Evolutionary conservation across 1,284 basidiomycete species (phyloP).

Genomic region (Apiotrichum gracile): DNA sequence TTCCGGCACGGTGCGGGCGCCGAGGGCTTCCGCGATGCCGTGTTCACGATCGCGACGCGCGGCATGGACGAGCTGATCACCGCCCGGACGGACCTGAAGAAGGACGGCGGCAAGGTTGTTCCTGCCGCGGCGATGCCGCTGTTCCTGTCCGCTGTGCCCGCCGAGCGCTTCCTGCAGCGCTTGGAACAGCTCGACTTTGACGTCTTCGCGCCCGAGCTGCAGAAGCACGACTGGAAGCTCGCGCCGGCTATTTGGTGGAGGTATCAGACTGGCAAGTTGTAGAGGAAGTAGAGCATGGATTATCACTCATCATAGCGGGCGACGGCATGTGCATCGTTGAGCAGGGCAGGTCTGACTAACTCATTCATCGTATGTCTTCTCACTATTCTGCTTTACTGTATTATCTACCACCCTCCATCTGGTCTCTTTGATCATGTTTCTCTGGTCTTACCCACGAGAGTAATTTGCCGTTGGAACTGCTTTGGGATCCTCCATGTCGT

Average conservation of each 20-base stretch:
- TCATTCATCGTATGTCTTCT: too few species aligned
- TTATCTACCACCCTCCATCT: too few species aligned
- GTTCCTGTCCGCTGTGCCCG: conserved; percentile 73
- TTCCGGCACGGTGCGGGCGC: conserved; percentile 65
- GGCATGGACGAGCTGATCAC: conserved; percentile 88
- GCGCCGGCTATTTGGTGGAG: conserved; percentile 78
- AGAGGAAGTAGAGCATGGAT: background rate
- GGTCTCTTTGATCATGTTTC: too few species aligned
- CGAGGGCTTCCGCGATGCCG: conserved; percentile 54
- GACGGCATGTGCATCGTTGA: too few species aligned
- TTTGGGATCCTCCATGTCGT: too few species aligned
- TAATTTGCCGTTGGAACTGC: too few species aligned
- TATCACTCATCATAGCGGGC: too few species aligned
- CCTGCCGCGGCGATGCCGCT: conserved; percentile 65
- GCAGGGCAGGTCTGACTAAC: too few species aligned
- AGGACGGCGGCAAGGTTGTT: conserved; percentile 56
- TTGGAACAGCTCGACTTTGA: conserved; percentile 77
- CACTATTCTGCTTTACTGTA: too few species aligned
- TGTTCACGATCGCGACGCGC: conserved; percentile 80
- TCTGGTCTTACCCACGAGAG: too few species aligned
- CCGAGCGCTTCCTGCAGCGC: conserved; percentile 62
- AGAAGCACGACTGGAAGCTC: conserved; percentile 73
- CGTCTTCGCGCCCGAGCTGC: conserved; percentile 66
- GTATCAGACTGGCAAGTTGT: conserved; percentile 49
- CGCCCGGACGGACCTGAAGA: conserved; percentile 68